Percentiles rank a stretch among this genome's conserved stretches.
Conservation (phyloP, 768 basidiomycete species). For the Suillus americanus region DNA sequence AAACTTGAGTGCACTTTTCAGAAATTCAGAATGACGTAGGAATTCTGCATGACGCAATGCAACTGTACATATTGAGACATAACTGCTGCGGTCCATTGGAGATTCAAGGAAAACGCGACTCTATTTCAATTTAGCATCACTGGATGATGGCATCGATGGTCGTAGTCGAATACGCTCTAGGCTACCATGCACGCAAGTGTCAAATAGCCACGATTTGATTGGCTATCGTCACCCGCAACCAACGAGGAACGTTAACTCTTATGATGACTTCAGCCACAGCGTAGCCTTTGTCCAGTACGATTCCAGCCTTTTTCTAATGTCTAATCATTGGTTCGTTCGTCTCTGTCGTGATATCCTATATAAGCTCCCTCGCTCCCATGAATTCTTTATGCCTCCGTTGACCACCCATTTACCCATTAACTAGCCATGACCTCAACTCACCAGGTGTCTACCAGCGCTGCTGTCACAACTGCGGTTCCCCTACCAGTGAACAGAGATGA, state of each 20-base stretch:
- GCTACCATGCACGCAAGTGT: neutral
- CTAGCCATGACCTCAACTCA: neutral
- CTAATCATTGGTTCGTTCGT: neutral
- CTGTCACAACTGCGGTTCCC: slow-evolving; percentile 12
- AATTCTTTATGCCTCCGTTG: neutral
- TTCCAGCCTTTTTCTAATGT: neutral
- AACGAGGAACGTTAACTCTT: neutral
- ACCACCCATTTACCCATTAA: neutral
- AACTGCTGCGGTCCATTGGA: too few relatives aligned
- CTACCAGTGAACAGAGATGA: slow-evolving; percentile 19
- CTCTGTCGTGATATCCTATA: neutral
- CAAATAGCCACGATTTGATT: neutral
- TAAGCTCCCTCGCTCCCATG: neutral
- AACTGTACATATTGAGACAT: too few relatives aligned
- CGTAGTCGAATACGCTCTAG: neutral
- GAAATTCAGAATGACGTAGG: too few relatives aligned
- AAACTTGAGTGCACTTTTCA: too few relatives aligned
- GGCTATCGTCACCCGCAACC: neutral
- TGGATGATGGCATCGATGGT: neutral
- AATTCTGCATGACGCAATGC: too few relatives aligned
- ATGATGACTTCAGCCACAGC: neutral
- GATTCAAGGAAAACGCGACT: too few relatives aligned
- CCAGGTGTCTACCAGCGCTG: neutral
- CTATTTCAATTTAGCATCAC: neutral
- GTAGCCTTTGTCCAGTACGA: neutral